Percentiles rank a stretch among this genome's conserved stretches.
These are phyloP conservation scores for Macroventuria anomochaeta DNA, from an alignment of 2,329 filamentous ascomycete species.

Conservation along the genomic window DNA sequence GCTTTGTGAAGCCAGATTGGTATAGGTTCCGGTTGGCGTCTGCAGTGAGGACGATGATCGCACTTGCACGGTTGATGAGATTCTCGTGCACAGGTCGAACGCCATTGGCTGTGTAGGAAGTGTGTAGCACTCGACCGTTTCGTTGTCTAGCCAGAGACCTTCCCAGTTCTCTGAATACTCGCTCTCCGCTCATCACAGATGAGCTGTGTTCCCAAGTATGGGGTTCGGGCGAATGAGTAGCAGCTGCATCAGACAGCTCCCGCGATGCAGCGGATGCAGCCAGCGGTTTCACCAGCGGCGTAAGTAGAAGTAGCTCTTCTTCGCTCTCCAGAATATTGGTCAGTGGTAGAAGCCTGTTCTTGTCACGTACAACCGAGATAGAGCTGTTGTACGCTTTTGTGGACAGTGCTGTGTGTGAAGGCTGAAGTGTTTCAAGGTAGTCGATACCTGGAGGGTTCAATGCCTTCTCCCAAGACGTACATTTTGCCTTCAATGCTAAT, in stretches of 20 bases:
- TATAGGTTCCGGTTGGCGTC: slow-evolving; percentile 95
- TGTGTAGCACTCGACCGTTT: slow-evolving; percentile 86
- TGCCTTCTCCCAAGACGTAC: slow-evolving; percentile 89
- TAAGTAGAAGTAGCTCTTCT: slow-evolving; percentile 88
- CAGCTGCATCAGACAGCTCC: slow-evolving; percentile 67
- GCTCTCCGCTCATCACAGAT: slow-evolving; percentile 86
- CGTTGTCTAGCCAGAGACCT: slow-evolving; percentile 84
- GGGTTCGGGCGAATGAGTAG: slow-evolving; percentile 61
- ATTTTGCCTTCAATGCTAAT: slow-evolving; percentile 79
- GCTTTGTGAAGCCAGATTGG: slow-evolving; percentile 93
- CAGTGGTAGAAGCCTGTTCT: slow-evolving; percentile 81
- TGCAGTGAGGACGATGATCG: slow-evolving; percentile 88
- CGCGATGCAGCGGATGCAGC: slow-evolving; percentile 85
- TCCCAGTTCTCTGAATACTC: slow-evolving; percentile 88
- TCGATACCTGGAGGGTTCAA: slow-evolving; percentile 83
- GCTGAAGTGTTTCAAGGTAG: slow-evolving; percentile 80
- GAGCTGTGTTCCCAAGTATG: slow-evolving; percentile 63
- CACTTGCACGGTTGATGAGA: slow-evolving; percentile 84
- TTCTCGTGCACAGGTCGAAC: slow-evolving; percentile 93
- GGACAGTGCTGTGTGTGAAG: slow-evolving; percentile 80
- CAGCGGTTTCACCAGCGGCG: slow-evolving; percentile 88
- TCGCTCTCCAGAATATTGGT: slow-evolving; percentile 80
- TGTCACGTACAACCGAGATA: slow-evolving; percentile 91
- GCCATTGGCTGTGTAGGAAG: slow-evolving; percentile 93
- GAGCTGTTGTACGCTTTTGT: slow-evolving; percentile 88